A percentile compares a stretch with the other conserved stretches of the same genome.
Conservation (phyloP, 2,329 filamentous ascomycete species). For the Coniochaeta sp. region DNA sequence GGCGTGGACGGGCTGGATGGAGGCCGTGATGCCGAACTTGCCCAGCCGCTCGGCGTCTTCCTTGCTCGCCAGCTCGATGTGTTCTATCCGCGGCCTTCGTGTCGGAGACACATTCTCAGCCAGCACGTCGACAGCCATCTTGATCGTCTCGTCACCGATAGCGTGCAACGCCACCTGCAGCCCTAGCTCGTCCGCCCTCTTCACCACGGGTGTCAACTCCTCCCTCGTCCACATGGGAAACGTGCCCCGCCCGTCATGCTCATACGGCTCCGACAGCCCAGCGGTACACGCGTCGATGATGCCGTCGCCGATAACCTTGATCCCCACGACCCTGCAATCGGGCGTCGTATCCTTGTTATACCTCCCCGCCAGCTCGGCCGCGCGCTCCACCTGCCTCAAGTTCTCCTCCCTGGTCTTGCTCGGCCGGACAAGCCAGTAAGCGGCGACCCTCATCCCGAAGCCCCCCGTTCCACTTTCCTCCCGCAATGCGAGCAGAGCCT, state of each 20-base stretch:
- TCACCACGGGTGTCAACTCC: constrained; percentile 46
- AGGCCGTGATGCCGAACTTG: constrained; percentile 51
- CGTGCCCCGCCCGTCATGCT: constrained; percentile 33
- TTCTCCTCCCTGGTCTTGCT: constrained; percentile 33
- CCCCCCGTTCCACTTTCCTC: constrained; percentile 17
- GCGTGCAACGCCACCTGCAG: constrained; percentile 59
- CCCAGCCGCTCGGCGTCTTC: constrained; percentile 51
- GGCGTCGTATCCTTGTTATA: constrained; percentile 37
- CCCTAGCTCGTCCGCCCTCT: constrained; percentile 42
- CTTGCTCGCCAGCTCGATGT: constrained; percentile 51
- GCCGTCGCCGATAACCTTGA: constrained; percentile 60
- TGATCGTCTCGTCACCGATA: constrained; percentile 55
- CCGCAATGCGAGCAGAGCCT: constrained; percentile 36
- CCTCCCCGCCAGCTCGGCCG: constrained; percentile 36
- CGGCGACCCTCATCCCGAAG: constrained; percentile 41
- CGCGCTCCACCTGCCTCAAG: constrained; percentile 42
- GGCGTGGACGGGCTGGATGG: constrained; percentile 50
- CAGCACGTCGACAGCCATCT: constrained; percentile 50
- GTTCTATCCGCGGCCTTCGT: constrained; percentile 56
- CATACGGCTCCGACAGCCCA: constrained; percentile 51
- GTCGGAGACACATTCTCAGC: constrained; percentile 32
- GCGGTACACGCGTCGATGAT: constrained; percentile 61
- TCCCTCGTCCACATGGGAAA: constrained; percentile 48
- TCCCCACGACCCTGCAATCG: constrained; percentile 47
- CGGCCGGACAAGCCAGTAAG: constrained; percentile 49